Conservation (phyloP, 1,284 basidiomycete genomes). For the Macrocystidia cucumis region DNA sequence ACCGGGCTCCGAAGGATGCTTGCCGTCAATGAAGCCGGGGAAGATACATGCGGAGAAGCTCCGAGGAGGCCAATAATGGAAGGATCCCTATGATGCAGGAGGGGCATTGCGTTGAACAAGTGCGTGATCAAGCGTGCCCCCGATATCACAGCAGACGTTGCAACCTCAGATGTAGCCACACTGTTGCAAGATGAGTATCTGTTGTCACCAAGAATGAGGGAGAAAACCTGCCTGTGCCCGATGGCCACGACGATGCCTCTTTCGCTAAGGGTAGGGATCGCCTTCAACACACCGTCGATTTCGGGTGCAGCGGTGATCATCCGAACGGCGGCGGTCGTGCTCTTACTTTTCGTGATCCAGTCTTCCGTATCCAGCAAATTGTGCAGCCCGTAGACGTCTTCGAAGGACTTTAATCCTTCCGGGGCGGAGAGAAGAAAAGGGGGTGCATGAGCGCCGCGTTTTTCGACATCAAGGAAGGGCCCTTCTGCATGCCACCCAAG, state of each 20-base stretch:
- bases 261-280: constrained; percentile 51
- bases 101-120: constrained; percentile 90
- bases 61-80: constrained; percentile 85
- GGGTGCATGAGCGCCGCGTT: constrained; percentile 76
- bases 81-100: constrained; percentile 78
- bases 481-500: constrained; percentile 90
- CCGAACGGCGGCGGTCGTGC: constrained; percentile 53
- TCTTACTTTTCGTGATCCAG: constrained; percentile 46
- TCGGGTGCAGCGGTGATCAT: constrained; percentile 87
- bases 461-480: constrained; percentile 74
- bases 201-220: constrained; percentile 1
- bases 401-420: constrained; percentile 55
- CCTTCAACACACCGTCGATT: constrained; percentile 71
- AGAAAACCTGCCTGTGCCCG: constrained; percentile 65
- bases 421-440: constrained; percentile 61
- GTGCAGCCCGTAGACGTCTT: constrained; percentile 64
- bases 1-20: constrained; percentile 3
- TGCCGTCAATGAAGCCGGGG: constrained; percentile 21
- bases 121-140: constrained; percentile 86
- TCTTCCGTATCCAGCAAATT: constrained; percentile 58
- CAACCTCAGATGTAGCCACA: constrained; percentile 57
- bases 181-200: constrained; percentile 22
- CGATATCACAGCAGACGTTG: constrained; percentile 55
- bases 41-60: constrained; percentile 55
- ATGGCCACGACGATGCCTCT: constrained; percentile 77